These are phyloP conservation scores for Arabis hirsuta DNA, from an alignment of 345 rosid genomes.

Conservation along the genomic window DNA sequence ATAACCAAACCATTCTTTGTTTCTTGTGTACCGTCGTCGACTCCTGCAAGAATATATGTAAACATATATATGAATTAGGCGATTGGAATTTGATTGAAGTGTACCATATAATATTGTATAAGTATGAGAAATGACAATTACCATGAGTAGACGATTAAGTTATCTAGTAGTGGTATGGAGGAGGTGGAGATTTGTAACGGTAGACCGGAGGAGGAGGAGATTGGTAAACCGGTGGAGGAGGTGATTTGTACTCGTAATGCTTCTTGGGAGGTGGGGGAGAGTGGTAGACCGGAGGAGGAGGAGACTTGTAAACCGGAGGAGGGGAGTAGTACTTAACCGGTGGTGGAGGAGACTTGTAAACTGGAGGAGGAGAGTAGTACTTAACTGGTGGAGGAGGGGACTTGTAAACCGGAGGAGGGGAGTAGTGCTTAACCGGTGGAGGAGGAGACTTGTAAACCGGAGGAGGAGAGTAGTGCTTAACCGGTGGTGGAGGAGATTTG, in stretches of 20 bases:
- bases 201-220: conserved; percentile 39
- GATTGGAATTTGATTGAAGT: conserved; percentile 1
- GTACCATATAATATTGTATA: not conserved
- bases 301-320: not conserved
- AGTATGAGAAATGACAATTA: conserved; percentile 34
- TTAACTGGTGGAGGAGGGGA: conserved; percentile 31
- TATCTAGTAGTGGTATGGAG: conserved; percentile 62
- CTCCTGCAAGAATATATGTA: conserved; percentile 34
- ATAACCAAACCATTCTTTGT: conserved; percentile 25
- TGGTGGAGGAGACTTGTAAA: conserved; percentile 24
- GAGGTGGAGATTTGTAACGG: conserved; percentile 52
- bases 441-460: conserved; percentile 40
- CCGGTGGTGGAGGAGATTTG: conserved; percentile 43
- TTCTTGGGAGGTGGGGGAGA: not conserved
- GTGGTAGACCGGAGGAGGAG: conserved; percentile 7
- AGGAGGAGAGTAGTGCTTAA: conserved; percentile 26
- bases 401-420: conserved; percentile 25
- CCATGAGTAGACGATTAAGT: conserved; percentile 36
- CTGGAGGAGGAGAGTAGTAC: not conserved
- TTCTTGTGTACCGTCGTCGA: conserved; percentile 31
- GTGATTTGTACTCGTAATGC: not conserved
- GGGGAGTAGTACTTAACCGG: conserved; percentile 5
- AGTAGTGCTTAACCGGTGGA: conserved; percentile 33
- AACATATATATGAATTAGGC: not conserved
- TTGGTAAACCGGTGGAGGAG: not conserved